A percentile compares a stretch with the other conserved stretches of the same genome.
Conservation (phyloP, 208 protist species). For the Angomonas deanei region DNA sequence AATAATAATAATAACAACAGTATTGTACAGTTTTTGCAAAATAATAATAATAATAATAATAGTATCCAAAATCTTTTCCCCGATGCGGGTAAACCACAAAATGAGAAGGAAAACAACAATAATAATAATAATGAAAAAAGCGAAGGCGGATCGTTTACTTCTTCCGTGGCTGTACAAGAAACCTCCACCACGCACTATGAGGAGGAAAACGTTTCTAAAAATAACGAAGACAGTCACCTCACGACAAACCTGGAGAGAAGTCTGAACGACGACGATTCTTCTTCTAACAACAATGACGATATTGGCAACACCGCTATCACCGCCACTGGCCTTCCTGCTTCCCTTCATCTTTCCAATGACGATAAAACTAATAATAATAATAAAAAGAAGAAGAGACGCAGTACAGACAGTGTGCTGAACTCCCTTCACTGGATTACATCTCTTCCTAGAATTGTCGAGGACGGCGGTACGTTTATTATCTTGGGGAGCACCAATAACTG, state of each 20-base stretch:
- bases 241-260: too few relatives aligned
- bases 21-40: not conserved
- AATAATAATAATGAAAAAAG: constrained; percentile 1
- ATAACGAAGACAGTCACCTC: too few relatives aligned
- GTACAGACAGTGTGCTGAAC: too few relatives aligned
- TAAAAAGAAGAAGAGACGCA: too few relatives aligned
- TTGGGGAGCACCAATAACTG: not conserved
- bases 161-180: too few relatives aligned
- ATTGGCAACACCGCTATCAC: not conserved
- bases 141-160: not conserved
- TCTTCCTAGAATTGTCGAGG: too few relatives aligned
- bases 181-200: too few relatives aligned
- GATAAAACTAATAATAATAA: constrained; percentile 2
- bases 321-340: not conserved
- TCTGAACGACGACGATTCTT: too few relatives aligned
- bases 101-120: not conserved
- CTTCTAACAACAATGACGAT: constrained; percentile 2
- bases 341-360: not conserved
- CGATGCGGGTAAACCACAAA: not conserved
- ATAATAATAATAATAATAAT: constrained; percentile 1
- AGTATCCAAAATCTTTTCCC: not conserved
- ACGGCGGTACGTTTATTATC: not conserved
- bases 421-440: too few relatives aligned
- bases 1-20: constrained; percentile 2
- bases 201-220: too few relatives aligned